Percentiles rank a stretch among this genome's conserved stretches.
These are phyloP conservation scores for Penicillium palitans DNA, from an alignment of 2,329 filamentous ascomycete genomes.

Conservation along the genomic window DNA sequence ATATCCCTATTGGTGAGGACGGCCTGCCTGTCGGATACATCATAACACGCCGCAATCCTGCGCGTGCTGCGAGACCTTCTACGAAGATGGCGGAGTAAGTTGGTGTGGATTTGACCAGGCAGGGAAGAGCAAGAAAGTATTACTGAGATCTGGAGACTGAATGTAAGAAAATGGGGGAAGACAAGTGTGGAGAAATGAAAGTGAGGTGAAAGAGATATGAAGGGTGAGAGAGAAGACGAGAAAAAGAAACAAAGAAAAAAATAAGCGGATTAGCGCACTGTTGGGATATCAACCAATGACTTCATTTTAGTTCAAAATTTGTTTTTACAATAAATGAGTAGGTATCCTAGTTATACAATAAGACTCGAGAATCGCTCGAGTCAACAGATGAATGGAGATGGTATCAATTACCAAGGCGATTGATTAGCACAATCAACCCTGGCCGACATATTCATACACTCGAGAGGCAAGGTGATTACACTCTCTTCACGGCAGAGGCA, in stretches of 20 bases:
- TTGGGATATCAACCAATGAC: background rate
- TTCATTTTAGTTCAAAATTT: background rate
- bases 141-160: background rate
- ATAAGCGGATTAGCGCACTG: background rate
- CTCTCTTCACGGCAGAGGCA: slow-evolving; percentile 24
- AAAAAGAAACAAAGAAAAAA: background rate
- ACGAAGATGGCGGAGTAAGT: slow-evolving; percentile 8
- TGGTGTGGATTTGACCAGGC: background rate
- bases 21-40: slow-evolving; percentile 2
- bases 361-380: background rate
- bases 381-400: slow-evolving; percentile 28
- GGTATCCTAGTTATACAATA: slow-evolving; percentile 24
- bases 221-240: background rate
- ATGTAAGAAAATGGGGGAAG: background rate
- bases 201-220: too few species aligned
- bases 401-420: slow-evolving; percentile 19
- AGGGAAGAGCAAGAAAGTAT: background rate
- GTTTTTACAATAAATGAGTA: slow-evolving; percentile 5
- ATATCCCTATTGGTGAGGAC: slow-evolving; percentile 2
- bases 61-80: slow-evolving; percentile 14
- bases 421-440: background rate
- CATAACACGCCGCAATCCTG: slow-evolving; percentile 15
- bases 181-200: background rate
- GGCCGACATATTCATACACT: slow-evolving; percentile 22
- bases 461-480: slow-evolving; percentile 5